Evolutionary conservation across 1,284 basidiomycete species (phyloP).

Genomic region (Ustilago hordei): DNA sequence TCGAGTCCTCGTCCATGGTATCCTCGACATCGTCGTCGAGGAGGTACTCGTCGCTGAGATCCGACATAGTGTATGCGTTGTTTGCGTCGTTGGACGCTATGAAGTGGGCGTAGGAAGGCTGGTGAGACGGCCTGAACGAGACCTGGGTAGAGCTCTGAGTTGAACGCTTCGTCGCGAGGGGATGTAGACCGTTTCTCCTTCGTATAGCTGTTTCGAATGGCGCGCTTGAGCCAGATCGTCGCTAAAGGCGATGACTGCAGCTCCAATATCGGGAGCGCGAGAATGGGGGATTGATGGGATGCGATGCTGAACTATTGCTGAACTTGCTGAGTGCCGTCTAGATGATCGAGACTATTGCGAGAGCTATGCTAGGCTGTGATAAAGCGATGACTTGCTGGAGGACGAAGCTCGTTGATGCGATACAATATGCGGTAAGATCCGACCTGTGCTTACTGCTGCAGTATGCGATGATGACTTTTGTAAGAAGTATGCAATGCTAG

Average conservation of each 20-base stretch:
- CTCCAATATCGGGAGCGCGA: neutral
- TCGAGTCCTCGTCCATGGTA: conserved; percentile 66
- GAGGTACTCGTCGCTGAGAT: conserved; percentile 51
- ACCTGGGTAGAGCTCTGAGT: neutral
- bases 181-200: too few relatives aligned
- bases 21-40: conserved; percentile 58
- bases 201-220: neutral
- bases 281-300: neutral
- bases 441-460: neutral
- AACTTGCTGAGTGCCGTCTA: neutral
- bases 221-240: neutral
- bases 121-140: neutral
- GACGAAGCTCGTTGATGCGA: neutral
- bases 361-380: neutral
- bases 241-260: neutral
- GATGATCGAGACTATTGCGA: neutral
- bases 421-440: neutral
- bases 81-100: neutral
- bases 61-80: conserved; percentile 35
- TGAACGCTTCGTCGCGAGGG: neutral
- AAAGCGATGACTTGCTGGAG: neutral
- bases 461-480: neutral
- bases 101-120: neutral
- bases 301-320: neutral
- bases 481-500: neutral